Evolutionary conservation across 2,329 filamentous ascomycete genomes (phyloP), one percentile per base, ranked within the genome.

Genomic region (Sclerotinia nivalis): DNA sequence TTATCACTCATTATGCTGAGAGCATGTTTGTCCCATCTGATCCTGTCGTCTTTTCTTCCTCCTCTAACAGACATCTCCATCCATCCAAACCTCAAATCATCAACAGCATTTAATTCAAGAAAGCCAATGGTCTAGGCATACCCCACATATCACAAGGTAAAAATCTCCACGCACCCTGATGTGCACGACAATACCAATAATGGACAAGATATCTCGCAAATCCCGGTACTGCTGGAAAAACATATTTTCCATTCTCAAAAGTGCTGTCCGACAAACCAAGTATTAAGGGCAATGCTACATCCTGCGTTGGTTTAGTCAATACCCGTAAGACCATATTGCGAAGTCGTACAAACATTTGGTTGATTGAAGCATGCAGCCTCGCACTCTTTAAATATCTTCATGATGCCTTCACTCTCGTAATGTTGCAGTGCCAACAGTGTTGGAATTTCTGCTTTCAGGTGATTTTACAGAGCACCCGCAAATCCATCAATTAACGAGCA

Each of bases 301-400:
- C 6, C 13, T 18, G n/a, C 31, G 22, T 43, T 43, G 10, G 37
- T 6, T 54, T 52, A 52, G 31, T 66, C 49, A 6, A 15, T 22
- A 37, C 7, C 9, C 18, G 28, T n/a, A 62, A 10, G 43, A 45
- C 20, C 18, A 9, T 28, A 37, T 28, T 18, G 28, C 34, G 4
- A 18, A 1, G 20, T 40, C 4, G 20, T 40, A 12, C 55, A 40
- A 43, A 58, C 55, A 43, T 37, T 58, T 37, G 55, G 34, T 40
- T 40, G 55, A 37, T 61, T 64, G 25, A 56, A 45, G 43, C 20
- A 43, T 28, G 22, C 25, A 47, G 59, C 40, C 22, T 62, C 59
- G 22, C 37, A 62, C 15, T 62, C 9, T 13, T 62, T 49, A 4
- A 28, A 62, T n/a, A 49, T 49, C 59, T 62, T 62, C 59, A 47